phyloP scores from a whole-genome alignment of 306 rosid species.

The Medicago ruthenica region DNA sequence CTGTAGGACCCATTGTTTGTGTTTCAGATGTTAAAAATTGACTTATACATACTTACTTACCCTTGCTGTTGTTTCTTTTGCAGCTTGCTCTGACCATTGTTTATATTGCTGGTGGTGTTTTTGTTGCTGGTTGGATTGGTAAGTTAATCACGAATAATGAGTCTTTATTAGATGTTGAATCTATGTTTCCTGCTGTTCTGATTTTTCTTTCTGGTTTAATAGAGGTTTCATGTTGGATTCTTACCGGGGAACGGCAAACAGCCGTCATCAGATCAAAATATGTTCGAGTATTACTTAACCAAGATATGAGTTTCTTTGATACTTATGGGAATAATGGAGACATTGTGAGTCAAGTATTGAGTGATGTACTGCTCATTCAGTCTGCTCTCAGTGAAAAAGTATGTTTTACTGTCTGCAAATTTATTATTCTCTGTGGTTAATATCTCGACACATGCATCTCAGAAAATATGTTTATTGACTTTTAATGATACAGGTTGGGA shows the following conservation, averaged over 20 bases:
- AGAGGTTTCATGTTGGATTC: constrained; percentile 99
- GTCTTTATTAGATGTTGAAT: constrained; percentile 27
- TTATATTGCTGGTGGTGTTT: constrained; percentile 91
- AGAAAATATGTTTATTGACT: constrained; percentile 46
- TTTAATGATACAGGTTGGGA: constrained; percentile 81
- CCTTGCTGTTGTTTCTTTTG: constrained; percentile 50
- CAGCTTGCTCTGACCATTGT: constrained; percentile 92
- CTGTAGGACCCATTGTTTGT: constrained; percentile 8
- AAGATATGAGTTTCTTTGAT: constrained; percentile 99
- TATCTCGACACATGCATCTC: constrained; percentile 40
- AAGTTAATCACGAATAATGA: constrained; percentile 43
- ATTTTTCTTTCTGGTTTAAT: constrained; percentile 51
- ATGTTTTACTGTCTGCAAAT: constrained; percentile 42
- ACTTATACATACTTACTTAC: constrained; percentile 36
- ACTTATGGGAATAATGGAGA: constrained; percentile 99
- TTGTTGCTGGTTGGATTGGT: constrained; percentile 99
- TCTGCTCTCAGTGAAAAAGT: constrained; percentile 99
- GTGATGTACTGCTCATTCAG: constrained; percentile 98
- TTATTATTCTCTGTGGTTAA: constrained; percentile 28
- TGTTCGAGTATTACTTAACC: constrained; percentile 93
- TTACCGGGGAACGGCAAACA: constrained; percentile 98
- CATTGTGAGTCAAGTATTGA: constrained; percentile 98
- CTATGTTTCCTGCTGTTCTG: constrained; percentile 41
- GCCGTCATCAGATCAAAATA: constrained; percentile 97
- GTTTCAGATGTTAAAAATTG: constrained; percentile 35